Evolutionary conservation across 805 yeast species (phyloP).

Genomic region (Saccharomycodes ludwigii): DNA sequence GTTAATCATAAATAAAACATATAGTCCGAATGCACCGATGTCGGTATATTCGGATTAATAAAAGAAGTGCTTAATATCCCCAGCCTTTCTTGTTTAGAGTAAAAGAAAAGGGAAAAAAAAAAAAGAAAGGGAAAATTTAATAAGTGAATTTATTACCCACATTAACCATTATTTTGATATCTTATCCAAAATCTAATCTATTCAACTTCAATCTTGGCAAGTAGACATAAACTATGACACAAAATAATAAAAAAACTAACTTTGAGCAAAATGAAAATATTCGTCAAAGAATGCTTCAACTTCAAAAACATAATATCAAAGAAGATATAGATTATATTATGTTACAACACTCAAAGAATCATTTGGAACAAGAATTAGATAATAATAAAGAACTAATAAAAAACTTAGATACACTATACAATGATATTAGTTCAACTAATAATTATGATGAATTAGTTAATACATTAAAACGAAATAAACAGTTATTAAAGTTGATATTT

Average conservation of each 20-base stretch:
- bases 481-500: slow-evolving; percentile 19
- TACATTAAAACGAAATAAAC: slow-evolving; percentile 14
- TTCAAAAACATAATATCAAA: slow-evolving; percentile 14
- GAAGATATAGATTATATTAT: slow-evolving; percentile 15
- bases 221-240: too few relatives aligned
- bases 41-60: neutral
- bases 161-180: too few relatives aligned
- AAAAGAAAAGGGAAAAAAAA: neutral
- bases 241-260: too few relatives aligned
- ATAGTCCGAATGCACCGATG: slow-evolving; percentile 1
- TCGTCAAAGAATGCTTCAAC: slow-evolving; percentile 10
- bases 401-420: slow-evolving; percentile 16
- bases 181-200: too few relatives aligned
- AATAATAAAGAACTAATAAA: slow-evolving; percentile 13
- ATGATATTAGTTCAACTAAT: slow-evolving; percentile 17
- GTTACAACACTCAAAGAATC: slow-evolving; percentile 12
- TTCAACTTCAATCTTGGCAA: too few relatives aligned
- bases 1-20: slow-evolving; percentile 4
- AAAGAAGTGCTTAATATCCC: too few relatives aligned
- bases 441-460: slow-evolving; percentile 22
- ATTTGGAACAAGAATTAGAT: slow-evolving; percentile 12
- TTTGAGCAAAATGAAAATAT: slow-evolving; percentile 4
- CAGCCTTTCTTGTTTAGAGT: neutral
- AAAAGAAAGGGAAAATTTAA: too few relatives aligned
- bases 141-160: too few relatives aligned